Evolutionary conservation across 1,139 yeast genomes (phyloP), one percentile per base, ranked within the genome.

Genomic region (Geotrichum aggregatum): DNA sequence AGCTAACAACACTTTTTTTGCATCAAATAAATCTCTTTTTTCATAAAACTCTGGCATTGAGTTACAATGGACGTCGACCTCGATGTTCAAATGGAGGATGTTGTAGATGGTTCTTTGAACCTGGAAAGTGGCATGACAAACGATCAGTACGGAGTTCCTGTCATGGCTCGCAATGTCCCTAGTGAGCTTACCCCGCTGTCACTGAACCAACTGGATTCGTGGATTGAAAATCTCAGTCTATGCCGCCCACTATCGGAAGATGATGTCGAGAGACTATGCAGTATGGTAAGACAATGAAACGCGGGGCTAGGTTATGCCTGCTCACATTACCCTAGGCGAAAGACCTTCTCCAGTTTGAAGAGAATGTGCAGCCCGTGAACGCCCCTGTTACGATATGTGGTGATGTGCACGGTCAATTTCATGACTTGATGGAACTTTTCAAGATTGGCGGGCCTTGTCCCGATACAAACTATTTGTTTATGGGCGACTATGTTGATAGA

Each of bases 371-470:
- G 70, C 96, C 96, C 1, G 96, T 89, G 45, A 80, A 79, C 56
- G 92, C 86, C 2, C 96, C 96, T 1, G 88, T 87, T 31, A 87
- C 95, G 18, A 89, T 39, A 80, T 89, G 96, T 71, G 97, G 97
- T 47, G 96, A 89, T 66, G 88, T 89, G 43, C 96, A 89, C 66
- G 97, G 97, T 6, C 97, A 89, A 67, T 77, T 88, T 55, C 96
- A 89, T 67, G 97, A 89, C 70, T 71, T 89, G 57, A 73, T 87
- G 65, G 92, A 92, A 53, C 72, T 89, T 47, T 87, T 89, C 70
- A 71, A 73, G 41, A 81, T 85, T 61, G 95, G 95, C 6, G 96
- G 96, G 5, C 83, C 84, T 44, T 82, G 87, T 58, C 94, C 94
- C 0, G 79, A 77, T 63, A 77, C 91, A 43, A 79, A 83, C 71